A percentile compares a stretch with the other conserved stretches of the same genome.
Conservation (phyloP, 805 yeast species). For the Saturnispora diversa region DNA sequence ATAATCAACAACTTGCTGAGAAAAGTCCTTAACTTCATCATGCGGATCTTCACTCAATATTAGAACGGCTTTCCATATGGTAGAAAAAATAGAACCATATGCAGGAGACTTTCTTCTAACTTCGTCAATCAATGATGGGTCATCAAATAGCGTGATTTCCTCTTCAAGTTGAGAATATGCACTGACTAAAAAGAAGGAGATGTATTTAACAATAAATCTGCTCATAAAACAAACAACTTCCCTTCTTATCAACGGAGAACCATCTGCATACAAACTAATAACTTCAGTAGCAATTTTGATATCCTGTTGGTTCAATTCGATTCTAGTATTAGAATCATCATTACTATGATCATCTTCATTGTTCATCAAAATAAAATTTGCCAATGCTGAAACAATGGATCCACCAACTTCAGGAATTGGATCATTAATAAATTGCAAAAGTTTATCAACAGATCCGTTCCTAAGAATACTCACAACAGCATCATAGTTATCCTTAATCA, state of each 20-base stretch:
- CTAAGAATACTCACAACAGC: slow-evolving; percentile 65
- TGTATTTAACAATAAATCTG: slow-evolving; percentile 59
- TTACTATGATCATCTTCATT: slow-evolving; percentile 32
- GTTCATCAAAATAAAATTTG: slow-evolving; percentile 48
- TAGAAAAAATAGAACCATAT: slow-evolving; percentile 76
- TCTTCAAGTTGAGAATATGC: slow-evolving; percentile 81
- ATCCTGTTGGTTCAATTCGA: slow-evolving; percentile 58
- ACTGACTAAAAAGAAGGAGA: slow-evolving; percentile 71
- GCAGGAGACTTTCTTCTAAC: slow-evolving; percentile 66
- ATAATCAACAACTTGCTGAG: slow-evolving; percentile 68
- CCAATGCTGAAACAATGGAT: slow-evolving; percentile 65
- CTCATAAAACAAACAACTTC: slow-evolving; percentile 76
- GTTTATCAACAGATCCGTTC: slow-evolving; percentile 50
- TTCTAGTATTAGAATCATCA: slow-evolving; percentile 15
- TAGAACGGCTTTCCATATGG: slow-evolving; percentile 80
- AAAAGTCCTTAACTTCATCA: slow-evolving; percentile 63
- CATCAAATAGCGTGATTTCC: slow-evolving; percentile 60
- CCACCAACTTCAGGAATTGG: slow-evolving; percentile 95
- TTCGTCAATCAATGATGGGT: slow-evolving; percentile 53
- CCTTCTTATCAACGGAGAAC: slow-evolving; percentile 79
- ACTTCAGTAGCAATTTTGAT: slow-evolving; percentile 61
- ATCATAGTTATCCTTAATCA: slow-evolving; percentile 65
- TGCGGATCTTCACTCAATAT: slow-evolving; percentile 84
- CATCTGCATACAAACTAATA: slow-evolving; percentile 68
- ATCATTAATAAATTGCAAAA: slow-evolving; percentile 59